Conservation (phyloP, 148 eudicot species). For the Vaccinium macrocarpon region DNA sequence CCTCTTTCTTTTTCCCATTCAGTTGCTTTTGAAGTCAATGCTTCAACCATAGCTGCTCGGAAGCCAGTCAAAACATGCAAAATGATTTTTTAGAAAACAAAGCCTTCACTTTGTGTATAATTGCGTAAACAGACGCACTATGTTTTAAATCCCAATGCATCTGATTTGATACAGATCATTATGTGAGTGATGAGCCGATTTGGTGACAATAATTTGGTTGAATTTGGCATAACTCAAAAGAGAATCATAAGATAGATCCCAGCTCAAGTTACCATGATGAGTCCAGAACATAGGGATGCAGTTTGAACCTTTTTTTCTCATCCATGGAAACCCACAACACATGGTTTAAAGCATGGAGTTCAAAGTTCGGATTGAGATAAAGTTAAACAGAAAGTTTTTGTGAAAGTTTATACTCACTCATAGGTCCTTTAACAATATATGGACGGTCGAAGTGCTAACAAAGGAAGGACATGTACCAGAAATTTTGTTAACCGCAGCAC, state of each 20-base stretch:
- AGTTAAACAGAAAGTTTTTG: background rate
- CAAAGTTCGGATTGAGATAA: background rate
- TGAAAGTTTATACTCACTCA: background rate
- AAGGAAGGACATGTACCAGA: slow-evolving; percentile 48
- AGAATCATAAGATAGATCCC: background rate
- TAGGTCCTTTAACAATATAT: background rate
- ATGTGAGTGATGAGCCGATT: background rate
- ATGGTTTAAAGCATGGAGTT: slow-evolving; percentile 1
- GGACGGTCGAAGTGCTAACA: background rate
- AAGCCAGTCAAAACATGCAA: slow-evolving; percentile 19
- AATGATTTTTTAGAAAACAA: background rate
- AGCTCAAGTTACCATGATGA: background rate
- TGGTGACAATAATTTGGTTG: background rate
- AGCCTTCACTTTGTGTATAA: background rate
- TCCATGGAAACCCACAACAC: background rate
- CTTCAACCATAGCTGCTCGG: slow-evolving; percentile 69
- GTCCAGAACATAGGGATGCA: slow-evolving; percentile 2
- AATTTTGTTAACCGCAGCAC: slow-evolving; percentile 59
- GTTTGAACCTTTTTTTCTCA: background rate
- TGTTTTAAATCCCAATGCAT: background rate
- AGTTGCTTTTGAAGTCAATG: slow-evolving; percentile 45
- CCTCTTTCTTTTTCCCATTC: slow-evolving; percentile 69
- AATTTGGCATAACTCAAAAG: background rate
- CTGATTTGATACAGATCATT: background rate
- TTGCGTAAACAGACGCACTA: background rate